phyloP scores from a whole-genome alignment of 176 grass and related monocot genomes.

The Rhynchospora tenuis region DNA sequence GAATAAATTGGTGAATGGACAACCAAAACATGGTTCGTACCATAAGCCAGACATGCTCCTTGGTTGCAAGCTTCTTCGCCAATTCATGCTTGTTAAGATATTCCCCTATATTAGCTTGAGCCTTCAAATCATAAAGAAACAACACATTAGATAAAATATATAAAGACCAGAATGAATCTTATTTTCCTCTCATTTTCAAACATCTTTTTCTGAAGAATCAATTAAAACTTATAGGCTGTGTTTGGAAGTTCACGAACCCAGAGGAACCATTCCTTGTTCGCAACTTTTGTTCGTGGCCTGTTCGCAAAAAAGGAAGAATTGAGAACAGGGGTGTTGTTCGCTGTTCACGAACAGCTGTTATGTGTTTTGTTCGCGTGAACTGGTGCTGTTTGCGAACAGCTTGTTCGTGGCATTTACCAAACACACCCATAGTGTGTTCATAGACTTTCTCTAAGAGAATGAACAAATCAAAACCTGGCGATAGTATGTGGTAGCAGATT shows the following conservation, averaged over 20 bases:
- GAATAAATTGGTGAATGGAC: not conserved
- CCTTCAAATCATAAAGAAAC: slow-evolving; percentile 46
- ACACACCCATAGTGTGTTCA: not conserved
- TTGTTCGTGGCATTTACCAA: too few relatives aligned
- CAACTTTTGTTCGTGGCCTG: too few relatives aligned
- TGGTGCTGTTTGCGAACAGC: too few relatives aligned
- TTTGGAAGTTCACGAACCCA: too few relatives aligned
- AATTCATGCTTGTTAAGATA: slow-evolving; percentile 66
- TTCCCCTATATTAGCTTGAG: slow-evolving; percentile 59
- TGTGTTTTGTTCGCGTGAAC: too few relatives aligned
- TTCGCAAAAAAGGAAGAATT: too few relatives aligned
- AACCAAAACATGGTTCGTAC: slow-evolving; percentile 29
- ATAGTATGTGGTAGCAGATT: slow-evolving; percentile 58
- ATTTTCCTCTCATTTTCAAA: not conserved
- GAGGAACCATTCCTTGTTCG: too few relatives aligned
- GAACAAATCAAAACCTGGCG: slow-evolving; percentile 38
- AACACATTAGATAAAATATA: not conserved
- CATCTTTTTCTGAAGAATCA: not conserved
- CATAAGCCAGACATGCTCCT: slow-evolving; percentile 81
- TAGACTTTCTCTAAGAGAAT: too few relatives aligned
- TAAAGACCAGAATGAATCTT: not conserved
- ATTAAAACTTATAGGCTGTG: not conserved
- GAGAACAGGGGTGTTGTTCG: too few relatives aligned
- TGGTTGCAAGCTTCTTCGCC: slow-evolving; percentile 61
- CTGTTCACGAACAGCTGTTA: too few relatives aligned